Base-by-base conservation (phyloP, 192 early-diverging fungal genomes). In the Umbelopsis isabellina region DNA sequence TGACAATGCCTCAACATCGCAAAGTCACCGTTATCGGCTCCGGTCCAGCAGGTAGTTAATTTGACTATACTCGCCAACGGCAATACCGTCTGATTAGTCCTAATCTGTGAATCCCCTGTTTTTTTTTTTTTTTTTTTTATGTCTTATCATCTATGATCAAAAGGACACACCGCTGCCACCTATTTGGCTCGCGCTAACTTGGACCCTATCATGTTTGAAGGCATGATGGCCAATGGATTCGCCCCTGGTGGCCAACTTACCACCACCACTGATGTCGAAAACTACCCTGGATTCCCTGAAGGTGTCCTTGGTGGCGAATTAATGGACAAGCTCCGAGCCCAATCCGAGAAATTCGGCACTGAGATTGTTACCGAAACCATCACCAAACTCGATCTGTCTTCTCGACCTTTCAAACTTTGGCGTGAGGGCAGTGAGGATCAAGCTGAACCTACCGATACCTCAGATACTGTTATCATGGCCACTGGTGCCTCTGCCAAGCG, bases 401-500 rank as follows among this genome's bases (percentile, higher is more conserved):
- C 83, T 46, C 87, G 90, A 58, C 95, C 95, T 27, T 92, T 97
- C 87, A 91, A 89, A 82, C 83, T 94, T 72, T 95, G 93, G 93
- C 82, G 84, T 73, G 95, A 98, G 82, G 89, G 87, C 44, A 79
- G 79, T 45, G 95, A 96, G 72, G 79, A 85, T 65, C 74, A 87
- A 20, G 89, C 87, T 20, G 74, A 88, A 75, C 89, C 92, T 51
- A 89, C 87, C 65, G 85, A 94, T 65, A 89, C 91, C 11, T 90
- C 93, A 44, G 90, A 95, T 75, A 80, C 93, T 21, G 77, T 99
- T 52, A 91, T 98, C 53, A 89, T 98, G 52, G 95, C 97, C 55
- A 99, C 97, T n/a, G 97, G 97, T 69, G 96, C 97, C 18, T 97
- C 95, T n/a, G 97, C 97, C 65, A 97, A 94, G 84, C 87, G 97